Evolutionary conservation across 345 rosid species (phyloP), one percentile per base, ranked within the genome.

Genomic region (Eucalyptus cladocalyx): DNA sequence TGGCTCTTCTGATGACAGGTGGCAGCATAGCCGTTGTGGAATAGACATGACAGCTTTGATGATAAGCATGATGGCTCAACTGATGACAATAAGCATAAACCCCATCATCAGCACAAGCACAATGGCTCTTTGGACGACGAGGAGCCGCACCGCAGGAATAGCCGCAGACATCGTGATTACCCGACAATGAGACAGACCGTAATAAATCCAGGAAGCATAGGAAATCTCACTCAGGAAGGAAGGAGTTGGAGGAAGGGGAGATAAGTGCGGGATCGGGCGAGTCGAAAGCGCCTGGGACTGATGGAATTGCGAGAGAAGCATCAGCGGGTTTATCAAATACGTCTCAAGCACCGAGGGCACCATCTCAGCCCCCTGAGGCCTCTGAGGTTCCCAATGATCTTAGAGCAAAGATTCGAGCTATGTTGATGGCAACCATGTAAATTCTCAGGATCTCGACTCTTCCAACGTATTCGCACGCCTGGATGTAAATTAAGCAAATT

Each of bases 331-430:
- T 89, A 47, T 88, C 93, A 49, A 92, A 83, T 88, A 86, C 88
- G 7, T 81, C 90, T 49, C 87, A 56, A 9, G 93, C 91, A 76
- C 47, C 47, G 43, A 76, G 47, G 47, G 85, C 85, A 8, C 47
- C 85, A 40, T 76, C 85, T 23, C 91, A 89, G 51, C 93, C 94
- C 2, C 80, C 92, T 7, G 93, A 94, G 50, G 72, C 93, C 47
- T 69, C 94, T 81, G 92, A 94, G 40, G 95, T 97, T 51, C 90
- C 97, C 10, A 94, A 96, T 81, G 99, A 97, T 32, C 94, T 98
- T 86, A 93, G 99, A 92, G 99, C 99, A 86, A 98, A 97, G 94
- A 95, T 98, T 86, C 96, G 98, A 87, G 99, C 99, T 86, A 97
- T 98, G 99, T 91, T 97, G 90, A 95, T 96, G 94, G 96, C 95